Base-by-base conservation (phyloP, 78 protist species). In the Dictyostelium purpureum region DNA sequence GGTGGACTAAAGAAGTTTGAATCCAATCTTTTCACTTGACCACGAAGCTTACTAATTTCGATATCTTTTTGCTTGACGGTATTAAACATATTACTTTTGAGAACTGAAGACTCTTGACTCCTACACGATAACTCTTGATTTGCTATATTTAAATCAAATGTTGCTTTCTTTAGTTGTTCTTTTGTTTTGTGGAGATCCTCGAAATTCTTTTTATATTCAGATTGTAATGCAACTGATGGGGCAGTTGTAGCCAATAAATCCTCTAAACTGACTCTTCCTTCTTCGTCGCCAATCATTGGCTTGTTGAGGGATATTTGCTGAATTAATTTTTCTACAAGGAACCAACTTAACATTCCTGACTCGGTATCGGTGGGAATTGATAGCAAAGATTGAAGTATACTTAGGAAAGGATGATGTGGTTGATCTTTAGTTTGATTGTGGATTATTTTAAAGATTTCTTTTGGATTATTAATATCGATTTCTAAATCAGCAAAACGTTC, bases 1-100 rank as follows among this genome's bases (percentile, higher is more conserved):
- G 81, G 61, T 38, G 76, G 76, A 31, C 28, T 18, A 69, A 69
- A 69, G 65, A 83, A 83, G 11, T 40, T 43, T 33, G 43, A 11
- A 57, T 83, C 90, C 11, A 83, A 21, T 33, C 45, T 47, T 52
- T 28, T 65, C 69, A 81, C 51, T 24, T 26, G 47, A 43, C 35
- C 49, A n/a, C 61, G 56, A 9, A 83, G 33, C n/a, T 71, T 69
- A 11, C 24, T 26, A 24, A 83, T 38, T 35, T 83, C 90, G 54
- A 71, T 79, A 57, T 83, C 77, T 63, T 83, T 83, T 45, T 69
- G 42, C 47, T 83, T 83, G 1, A 83, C 90, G 38, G 90, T 83
- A 21, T 69, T 71, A 67, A 83, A 83, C 79, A 83, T 69, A 37
- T 83, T 83, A 37, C 80, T 83, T 49, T 83, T 83, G 33, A 83